Evolutionary conservation across 2,329 filamentous ascomycete species (phyloP).

Genomic region (Epichloe gansuensis): DNA sequence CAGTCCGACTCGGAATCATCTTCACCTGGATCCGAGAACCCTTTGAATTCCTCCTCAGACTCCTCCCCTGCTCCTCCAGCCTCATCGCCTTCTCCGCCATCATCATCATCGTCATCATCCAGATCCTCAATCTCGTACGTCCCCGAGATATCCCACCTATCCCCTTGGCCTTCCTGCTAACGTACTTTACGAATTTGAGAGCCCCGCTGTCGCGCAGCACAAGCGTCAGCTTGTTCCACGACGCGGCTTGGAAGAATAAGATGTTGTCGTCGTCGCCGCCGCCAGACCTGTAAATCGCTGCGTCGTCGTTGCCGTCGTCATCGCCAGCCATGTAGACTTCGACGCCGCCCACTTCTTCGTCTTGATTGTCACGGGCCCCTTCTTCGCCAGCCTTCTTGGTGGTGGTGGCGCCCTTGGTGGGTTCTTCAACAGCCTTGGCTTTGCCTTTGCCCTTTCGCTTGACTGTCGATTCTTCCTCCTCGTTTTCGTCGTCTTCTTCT

Average conservation of each 20-base stretch:
- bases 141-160: constrained; percentile 83
- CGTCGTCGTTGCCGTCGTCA: constrained; percentile 53
- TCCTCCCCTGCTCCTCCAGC: constrained; percentile 13
- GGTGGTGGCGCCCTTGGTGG: constrained; percentile 17
- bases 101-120: constrained; percentile 29
- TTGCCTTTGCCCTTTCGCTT: constrained; percentile 22
- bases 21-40: constrained; percentile 37
- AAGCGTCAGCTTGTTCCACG: constrained; percentile 87
- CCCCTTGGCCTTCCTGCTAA: constrained; percentile 68
- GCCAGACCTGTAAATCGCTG: constrained; percentile 74
- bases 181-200: constrained; percentile 92
- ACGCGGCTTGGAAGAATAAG: constrained; percentile 48
- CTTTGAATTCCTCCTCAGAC: constrained; percentile 45
- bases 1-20: constrained; percentile 19
- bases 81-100: constrained; percentile 20
- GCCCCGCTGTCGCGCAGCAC: constrained; percentile 79
- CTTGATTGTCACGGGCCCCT: constrained; percentile 19
- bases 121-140: constrained; percentile 59
- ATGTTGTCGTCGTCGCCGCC: constrained; percentile 64
- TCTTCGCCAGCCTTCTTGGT: constrained; percentile 9
- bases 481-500: constrained; percentile 23
- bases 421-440: constrained; percentile 15
- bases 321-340: constrained; percentile 92
- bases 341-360: constrained; percentile 57
- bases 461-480: constrained; percentile 17